Conservation (phyloP, 1,284 basidiomycete species). For the Pseudozyma hubeiensis region DNA sequence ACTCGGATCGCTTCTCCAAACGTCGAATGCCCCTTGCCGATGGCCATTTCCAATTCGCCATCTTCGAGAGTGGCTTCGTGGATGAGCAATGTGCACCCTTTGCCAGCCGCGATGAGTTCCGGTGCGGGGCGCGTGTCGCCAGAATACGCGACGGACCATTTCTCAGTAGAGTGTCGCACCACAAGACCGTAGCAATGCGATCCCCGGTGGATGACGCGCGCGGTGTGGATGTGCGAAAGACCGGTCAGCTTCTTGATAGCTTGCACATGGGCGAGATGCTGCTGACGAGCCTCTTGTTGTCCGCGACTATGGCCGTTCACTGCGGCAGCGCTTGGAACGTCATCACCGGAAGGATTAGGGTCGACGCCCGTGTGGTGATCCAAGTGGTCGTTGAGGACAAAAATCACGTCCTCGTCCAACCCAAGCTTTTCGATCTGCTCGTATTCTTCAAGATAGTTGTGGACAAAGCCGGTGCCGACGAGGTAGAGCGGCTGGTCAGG, state of each 20-base stretch:
- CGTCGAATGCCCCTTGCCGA: conserved; percentile 85
- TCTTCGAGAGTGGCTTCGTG: conserved; percentile 93
- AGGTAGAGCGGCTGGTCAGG: conserved; percentile 75
- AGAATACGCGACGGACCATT: conserved; percentile 73
- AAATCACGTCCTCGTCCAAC: conserved; percentile 71
- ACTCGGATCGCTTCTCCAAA: conserved; percentile 86
- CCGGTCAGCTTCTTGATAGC: conserved; percentile 27
- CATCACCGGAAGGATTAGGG: conserved; percentile 12
- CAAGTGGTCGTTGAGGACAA: conserved; percentile 52
- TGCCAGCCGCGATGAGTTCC: conserved; percentile 77
- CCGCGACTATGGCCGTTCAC: conserved; percentile 13
- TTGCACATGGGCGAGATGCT: conserved; percentile 22
- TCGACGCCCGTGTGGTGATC: conserved; percentile 53
- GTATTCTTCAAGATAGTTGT: conserved; percentile 77
- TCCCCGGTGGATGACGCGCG: conserved; percentile 37
- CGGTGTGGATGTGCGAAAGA: conserved; percentile 44
- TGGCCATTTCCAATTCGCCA: conserved; percentile 75
- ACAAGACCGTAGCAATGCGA: conserved; percentile 55
- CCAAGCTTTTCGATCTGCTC: conserved; percentile 78
- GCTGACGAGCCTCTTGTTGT: conserved; percentile 4
- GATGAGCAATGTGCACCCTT: conserved; percentile 82
- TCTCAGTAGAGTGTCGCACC: conserved; percentile 71
- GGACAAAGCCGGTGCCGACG: conserved; percentile 74
- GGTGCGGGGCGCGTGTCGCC: conserved; percentile 87
- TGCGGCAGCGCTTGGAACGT: neutral